Evolutionary conservation across 2,329 filamentous ascomycete species (phyloP), one percentile per base, ranked within the genome.

Genomic region (Ophiostoma ulmi): DNA sequence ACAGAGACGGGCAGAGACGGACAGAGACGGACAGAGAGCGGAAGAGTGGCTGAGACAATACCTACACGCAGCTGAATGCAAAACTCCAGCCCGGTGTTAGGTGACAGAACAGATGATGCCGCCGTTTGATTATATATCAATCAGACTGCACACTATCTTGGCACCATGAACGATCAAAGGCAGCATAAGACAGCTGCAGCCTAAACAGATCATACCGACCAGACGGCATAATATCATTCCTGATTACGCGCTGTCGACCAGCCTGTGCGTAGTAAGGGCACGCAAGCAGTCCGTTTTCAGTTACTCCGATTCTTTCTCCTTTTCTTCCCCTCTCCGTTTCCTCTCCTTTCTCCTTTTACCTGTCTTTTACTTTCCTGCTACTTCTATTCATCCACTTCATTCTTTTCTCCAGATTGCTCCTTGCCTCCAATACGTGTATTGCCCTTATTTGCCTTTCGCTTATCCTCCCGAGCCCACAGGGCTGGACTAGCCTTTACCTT

Each of bases 361-460:
- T 48, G 6, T 20, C 17, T 48, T 48, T 48, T 7, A 3, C 17
- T n/a, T n/a, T 20, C 44, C 44, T 10, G 1, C 38, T 39, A 10
- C 38, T 48, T 6, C 17, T n/a, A 48, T n/a, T 48, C n/a, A 48
- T 3, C 31, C 17, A 48, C 6, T 48, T 48, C 6, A 3, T 48
- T 48, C 17, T n/a, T 31, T 48, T 58, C 48, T 55, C 48, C 48
- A 58, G 22, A 26, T 58, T 14, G 11, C 52, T 58, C 52, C 52
- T 58, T 58, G 22, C 52, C 26, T 31, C n/a, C 52, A 26, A 55
- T 55, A 55, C 22, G 52, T 58, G 52, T 58, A 58, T 58, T 58
- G n/a, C 52, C 52, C 8, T 58, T 58, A n/a, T 26, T 58, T 26
- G 26, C 4, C 52, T 58, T 26, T 26, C 52, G 52, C 52, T 13